A percentile compares a stretch with the other conserved stretches of the same genome.
phyloP scores from a whole-genome alignment of 2,329 filamentous ascomycete species.

The Microcyclospora tardicrescens region DNA sequence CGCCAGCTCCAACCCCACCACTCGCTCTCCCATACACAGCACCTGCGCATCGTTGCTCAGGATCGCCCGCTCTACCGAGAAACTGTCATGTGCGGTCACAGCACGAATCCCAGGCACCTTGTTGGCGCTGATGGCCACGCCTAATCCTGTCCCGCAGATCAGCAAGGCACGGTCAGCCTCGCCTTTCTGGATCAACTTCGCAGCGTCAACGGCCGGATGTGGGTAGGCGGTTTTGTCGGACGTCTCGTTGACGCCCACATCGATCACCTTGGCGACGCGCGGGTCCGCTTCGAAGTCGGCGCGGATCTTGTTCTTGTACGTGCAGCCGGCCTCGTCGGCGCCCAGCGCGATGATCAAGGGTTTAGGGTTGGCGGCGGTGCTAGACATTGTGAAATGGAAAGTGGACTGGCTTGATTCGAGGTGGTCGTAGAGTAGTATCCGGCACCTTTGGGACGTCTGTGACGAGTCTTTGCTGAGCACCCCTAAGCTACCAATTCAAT shows the following conservation, averaged over 20 bases:
- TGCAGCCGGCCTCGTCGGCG: constrained; percentile 59
- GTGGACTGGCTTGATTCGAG: no score
- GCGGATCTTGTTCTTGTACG: constrained; percentile 69
- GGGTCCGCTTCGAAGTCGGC: constrained; percentile 54
- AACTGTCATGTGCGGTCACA: constrained; percentile 81
- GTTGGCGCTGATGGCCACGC: constrained; percentile 80
- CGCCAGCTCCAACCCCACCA: constrained; percentile 69
- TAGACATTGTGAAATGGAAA: constrained; percentile 27
- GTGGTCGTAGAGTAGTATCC: no score
- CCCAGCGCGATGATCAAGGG: constrained; percentile 43
- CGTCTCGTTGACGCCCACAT: constrained; percentile 56
- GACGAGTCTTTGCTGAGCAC: no score
- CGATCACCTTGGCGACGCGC: constrained; percentile 54
- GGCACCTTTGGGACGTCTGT: no score
- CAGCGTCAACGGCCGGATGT: constrained; percentile 61
- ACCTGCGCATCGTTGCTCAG: constrained; percentile 81
- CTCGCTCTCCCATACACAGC: constrained; percentile 72
- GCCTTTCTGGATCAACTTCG: constrained; percentile 48
- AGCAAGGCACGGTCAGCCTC: constrained; percentile 64
- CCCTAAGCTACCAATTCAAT: no score
- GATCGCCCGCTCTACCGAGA: constrained; percentile 67
- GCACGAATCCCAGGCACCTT: constrained; percentile 73
- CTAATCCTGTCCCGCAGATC: constrained; percentile 77
- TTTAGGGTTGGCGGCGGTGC: constrained; percentile 27
- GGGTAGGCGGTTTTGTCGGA: constrained; percentile 73